Percentiles rank a stretch among this genome's conserved stretches.
Evolutionary conservation across 202 grass and related monocot genomes (phyloP).

Genomic region (Cymbopogon flexuosus): DNA sequence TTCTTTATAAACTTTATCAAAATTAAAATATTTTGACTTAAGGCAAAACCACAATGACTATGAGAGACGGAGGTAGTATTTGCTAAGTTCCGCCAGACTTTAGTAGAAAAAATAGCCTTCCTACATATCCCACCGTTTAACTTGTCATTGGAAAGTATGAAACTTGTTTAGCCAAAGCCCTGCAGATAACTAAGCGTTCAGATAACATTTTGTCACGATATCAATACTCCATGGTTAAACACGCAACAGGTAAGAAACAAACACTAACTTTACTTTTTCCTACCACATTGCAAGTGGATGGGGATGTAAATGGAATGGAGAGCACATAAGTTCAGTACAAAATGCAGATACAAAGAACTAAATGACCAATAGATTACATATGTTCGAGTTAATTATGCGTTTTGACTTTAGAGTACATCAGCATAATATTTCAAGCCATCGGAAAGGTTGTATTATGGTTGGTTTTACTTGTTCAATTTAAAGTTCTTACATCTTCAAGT

Average conservation of each 20-base stretch:
- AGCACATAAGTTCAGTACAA: background rate
- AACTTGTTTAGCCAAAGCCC: slow-evolving; percentile 7
- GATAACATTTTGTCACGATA: background rate
- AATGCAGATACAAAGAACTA: background rate
- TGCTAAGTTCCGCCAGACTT: background rate
- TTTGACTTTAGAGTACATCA: slow-evolving; percentile 1
- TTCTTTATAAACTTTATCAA: background rate
- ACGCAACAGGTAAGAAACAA: background rate
- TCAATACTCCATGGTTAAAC: background rate
- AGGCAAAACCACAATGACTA: background rate
- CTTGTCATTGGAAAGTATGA: background rate
- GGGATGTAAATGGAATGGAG: background rate
- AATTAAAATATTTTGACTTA: background rate
- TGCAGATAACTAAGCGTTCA: background rate
- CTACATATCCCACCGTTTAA: background rate
- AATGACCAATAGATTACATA: background rate
- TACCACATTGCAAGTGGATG: background rate
- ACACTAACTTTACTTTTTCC: background rate
- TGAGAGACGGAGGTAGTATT: background rate
- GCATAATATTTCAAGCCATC: background rate
- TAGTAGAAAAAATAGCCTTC: background rate
- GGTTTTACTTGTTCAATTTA: slow-evolving; percentile 12
- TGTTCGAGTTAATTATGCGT: background rate
- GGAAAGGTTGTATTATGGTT: background rate
- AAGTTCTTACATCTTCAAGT: slow-evolving; percentile 5